Conservation (phyloP, 306 rosid species). For the Trifolium dubium region DNA sequence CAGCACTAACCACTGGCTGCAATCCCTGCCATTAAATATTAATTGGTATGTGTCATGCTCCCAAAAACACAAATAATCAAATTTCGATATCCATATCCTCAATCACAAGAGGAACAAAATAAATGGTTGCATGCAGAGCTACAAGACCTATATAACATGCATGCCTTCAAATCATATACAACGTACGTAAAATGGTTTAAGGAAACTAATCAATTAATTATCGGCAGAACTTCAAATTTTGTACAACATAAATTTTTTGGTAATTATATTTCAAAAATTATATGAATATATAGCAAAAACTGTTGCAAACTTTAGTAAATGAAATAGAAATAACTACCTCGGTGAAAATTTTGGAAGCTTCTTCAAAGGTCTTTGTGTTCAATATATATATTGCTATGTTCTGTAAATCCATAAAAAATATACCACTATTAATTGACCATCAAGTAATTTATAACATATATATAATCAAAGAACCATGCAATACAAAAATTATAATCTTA, state of each 20-base stretch:
- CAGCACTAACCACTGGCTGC: conserved; percentile 57
- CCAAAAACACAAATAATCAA: not conserved
- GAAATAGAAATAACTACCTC: conserved; percentile 48
- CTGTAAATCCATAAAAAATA: conserved; percentile 38
- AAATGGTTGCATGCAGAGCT: not conserved
- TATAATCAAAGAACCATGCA: not conserved
- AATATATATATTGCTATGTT: conserved; percentile 63
- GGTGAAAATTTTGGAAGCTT: conserved; percentile 72
- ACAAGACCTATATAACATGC: not conserved
- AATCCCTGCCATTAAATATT: conserved; percentile 55
- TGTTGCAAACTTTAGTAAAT: not conserved
- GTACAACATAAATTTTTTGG: not conserved
- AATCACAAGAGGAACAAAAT: not conserved
- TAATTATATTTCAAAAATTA: not conserved
- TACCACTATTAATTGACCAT: not conserved
- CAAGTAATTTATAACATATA: not conserved
- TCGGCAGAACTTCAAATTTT: not conserved
- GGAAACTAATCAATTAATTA: not conserved
- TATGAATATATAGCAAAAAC: too few species aligned
- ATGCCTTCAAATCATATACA: not conserved
- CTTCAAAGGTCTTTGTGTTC: conserved; percentile 59
- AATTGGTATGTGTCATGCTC: not conserved
- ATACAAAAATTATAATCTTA: not conserved
- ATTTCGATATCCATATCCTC: not conserved
- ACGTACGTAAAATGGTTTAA: not conserved